Evolutionary conservation across 2,329 filamentous ascomycete species (phyloP).

Genomic region (Hymenoscyphus fructigenus): DNA sequence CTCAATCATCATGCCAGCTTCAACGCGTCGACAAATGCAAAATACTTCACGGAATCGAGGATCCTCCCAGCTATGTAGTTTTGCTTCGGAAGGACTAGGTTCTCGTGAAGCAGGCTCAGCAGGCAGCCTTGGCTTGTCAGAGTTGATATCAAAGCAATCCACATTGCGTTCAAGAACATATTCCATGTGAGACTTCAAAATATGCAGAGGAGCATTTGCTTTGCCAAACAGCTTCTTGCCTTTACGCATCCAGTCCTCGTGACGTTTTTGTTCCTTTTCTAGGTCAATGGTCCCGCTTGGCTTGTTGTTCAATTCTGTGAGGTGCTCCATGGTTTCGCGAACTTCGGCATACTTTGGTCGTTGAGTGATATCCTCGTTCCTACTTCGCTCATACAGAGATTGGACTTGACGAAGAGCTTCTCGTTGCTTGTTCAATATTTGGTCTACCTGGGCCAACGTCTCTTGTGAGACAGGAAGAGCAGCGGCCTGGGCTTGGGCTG

Average conservation of each 20-base stretch:
- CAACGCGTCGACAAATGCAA: slow-evolving; percentile 89
- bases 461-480: slow-evolving; percentile 78
- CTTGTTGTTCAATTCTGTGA: slow-evolving; percentile 90
- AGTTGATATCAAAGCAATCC: slow-evolving; percentile 83
- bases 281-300: slow-evolving; percentile 87
- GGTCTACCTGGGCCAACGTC: slow-evolving; percentile 79
- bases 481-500: slow-evolving; percentile 69
- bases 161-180: slow-evolving; percentile 86
- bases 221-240: slow-evolving; percentile 98
- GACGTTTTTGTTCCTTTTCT: slow-evolving; percentile 89
- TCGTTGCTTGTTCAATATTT: slow-evolving; percentile 91
- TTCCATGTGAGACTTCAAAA: slow-evolving; percentile 91
- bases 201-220: slow-evolving; percentile 94
- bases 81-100: slow-evolving; percentile 58
- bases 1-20: slow-evolving; percentile 99
- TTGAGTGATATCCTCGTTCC: slow-evolving; percentile 70
- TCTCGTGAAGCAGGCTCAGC: slow-evolving; percentile 91
- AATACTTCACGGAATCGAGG: slow-evolving; percentile 77
- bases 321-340: slow-evolving; percentile 80
- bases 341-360: slow-evolving; percentile 88
- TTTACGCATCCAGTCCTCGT: slow-evolving; percentile 98
- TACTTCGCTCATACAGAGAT: slow-evolving; percentile 75
- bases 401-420: slow-evolving; percentile 89
- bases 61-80: slow-evolving; percentile 57
- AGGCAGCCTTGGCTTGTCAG: slow-evolving; percentile 82